A percentile compares a stretch with the other conserved stretches of the same genome.
Conservation (phyloP, 805 yeast species). For the Hanseniaspora mollemarum region DNA sequence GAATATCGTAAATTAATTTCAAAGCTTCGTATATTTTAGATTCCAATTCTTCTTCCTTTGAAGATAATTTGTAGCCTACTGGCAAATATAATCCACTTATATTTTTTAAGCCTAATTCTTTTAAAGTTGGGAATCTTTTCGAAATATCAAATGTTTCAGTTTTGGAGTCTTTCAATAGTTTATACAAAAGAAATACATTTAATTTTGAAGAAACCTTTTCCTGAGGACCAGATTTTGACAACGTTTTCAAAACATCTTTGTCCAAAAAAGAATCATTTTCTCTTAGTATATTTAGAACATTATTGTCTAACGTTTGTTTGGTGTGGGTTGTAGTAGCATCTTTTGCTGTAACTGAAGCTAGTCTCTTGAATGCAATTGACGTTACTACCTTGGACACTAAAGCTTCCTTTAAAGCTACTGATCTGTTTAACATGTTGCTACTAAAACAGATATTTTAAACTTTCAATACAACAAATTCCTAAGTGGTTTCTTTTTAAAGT, state of each 20-base stretch:
- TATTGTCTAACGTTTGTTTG: background rate
- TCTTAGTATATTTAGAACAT: background rate
- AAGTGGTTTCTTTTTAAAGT: background rate
- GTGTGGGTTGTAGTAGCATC: background rate
- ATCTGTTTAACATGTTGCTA: background rate
- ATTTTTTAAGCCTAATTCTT: slow-evolving; percentile 1
- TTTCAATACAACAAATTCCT: background rate
- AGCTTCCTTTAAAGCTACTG: background rate
- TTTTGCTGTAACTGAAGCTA: background rate
- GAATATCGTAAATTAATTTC: slow-evolving; percentile 9
- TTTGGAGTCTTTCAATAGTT: slow-evolving; percentile 10
- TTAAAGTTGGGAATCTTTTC: slow-evolving; percentile 12
- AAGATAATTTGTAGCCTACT: background rate
- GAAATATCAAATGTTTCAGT: background rate
- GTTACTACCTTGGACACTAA: background rate
- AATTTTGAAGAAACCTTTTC: slow-evolving; percentile 1
- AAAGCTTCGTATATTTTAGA: slow-evolving; percentile 6
- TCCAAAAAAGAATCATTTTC: background rate
- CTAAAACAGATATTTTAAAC: background rate
- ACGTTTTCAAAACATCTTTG: background rate
- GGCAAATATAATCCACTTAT: slow-evolving; percentile 8
- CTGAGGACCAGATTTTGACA: slow-evolving; percentile 8
- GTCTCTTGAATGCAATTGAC: background rate
- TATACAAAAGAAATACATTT: slow-evolving; percentile 13
- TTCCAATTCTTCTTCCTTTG: slow-evolving; percentile 3